Conservation (phyloP, 371 early-diverging fungal genomes). For the Circinella minor region DNA sequence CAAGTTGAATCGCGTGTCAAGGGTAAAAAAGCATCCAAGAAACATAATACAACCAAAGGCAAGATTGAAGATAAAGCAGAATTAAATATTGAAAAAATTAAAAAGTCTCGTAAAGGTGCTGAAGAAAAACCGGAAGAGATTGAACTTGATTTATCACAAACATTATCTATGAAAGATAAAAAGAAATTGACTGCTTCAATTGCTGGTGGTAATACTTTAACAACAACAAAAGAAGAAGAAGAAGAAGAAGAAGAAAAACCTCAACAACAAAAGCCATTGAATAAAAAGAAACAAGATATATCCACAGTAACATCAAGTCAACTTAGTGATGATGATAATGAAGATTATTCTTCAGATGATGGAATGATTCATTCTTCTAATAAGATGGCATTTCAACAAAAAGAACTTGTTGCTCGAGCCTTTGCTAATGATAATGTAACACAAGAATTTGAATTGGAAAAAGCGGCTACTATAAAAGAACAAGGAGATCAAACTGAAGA, state of each 20-base stretch:
- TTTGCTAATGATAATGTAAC: slow-evolving; percentile 93
- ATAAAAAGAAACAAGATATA: slow-evolving; percentile 19
- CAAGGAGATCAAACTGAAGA: slow-evolving; percentile 83
- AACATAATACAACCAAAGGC: slow-evolving; percentile 51
- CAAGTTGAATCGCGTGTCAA: slow-evolving; percentile 47
- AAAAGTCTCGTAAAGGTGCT: slow-evolving; percentile 50
- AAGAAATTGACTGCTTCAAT: neutral
- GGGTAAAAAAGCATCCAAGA: slow-evolving; percentile 61
- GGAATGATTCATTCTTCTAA: slow-evolving; percentile 57
- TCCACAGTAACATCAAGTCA: neutral
- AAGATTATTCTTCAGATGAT: slow-evolving; percentile 29
- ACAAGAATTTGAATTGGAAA: slow-evolving; percentile 90
- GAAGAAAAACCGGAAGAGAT: slow-evolving; percentile 56
- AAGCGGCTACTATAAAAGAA: slow-evolving; percentile 65
- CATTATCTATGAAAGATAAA: slow-evolving; percentile 26
- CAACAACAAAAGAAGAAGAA: slow-evolving; percentile 25
- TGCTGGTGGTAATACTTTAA: too few relatives aligned
- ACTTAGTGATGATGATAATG: slow-evolving; percentile 14
- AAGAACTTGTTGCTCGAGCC: slow-evolving; percentile 89
- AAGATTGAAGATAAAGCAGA: slow-evolving; percentile 61
- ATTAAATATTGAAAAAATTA: slow-evolving; percentile 61
- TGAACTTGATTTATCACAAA: slow-evolving; percentile 62
- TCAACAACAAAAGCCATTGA: neutral
- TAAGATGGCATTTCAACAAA: slow-evolving; percentile 68
- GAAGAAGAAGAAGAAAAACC: slow-evolving; percentile 10